Base-by-base conservation (phyloP, 305 asterid genomes). In the Fraxinus angustifolia region DNA sequence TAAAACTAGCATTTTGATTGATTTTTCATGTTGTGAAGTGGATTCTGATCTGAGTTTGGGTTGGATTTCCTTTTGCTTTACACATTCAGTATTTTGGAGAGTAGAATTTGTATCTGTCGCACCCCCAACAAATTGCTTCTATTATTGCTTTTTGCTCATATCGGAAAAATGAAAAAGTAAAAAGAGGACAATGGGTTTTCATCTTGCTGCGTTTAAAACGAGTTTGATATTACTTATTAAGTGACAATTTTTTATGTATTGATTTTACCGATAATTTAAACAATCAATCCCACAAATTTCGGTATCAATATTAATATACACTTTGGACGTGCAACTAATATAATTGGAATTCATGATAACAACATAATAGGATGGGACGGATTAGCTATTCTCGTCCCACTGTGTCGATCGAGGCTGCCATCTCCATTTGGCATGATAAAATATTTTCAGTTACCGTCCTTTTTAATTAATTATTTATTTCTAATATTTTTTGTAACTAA, bases 161-260 rank as follows among this genome's bases (percentile, higher is more conserved):
- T 75, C 21, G 84, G 71, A 72, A 81, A 87, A 81, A 76, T 73
- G 16, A n/a, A 72, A 74, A 77, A 83, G 76, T 19, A 40, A 68
- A 28, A 33, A n/a, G 30, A 58, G 4, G 4, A 50, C 30, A 21
- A 60, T 21, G 30, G 4, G 67, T 56, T 50, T 50, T 50, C 4
- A 50, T 50, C 60, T 16, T 50, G 60, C n/a, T 10, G 3, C 50
- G 12, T 40, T 0, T 40, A 42, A 2, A 10, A 0, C 4, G n/a
- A 10, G n/a, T 42, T 10, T 38, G 45, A 38, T 38, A 38, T 38
- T 38, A 6, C 0, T 35, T 6, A 3, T 3, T 17, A 45, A 16
- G 4, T 48, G 7, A 0, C 19, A 8, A 45, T 19, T 48, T 48
- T 48, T 16, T 16, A 50, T 50, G 21, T 3, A 50, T 16, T 50